A percentile compares a stretch with the other conserved stretches of the same genome.
Conservation (phyloP, 495 filamentous ascomycete genomes). For the Chaetomium fimeti region DNA sequence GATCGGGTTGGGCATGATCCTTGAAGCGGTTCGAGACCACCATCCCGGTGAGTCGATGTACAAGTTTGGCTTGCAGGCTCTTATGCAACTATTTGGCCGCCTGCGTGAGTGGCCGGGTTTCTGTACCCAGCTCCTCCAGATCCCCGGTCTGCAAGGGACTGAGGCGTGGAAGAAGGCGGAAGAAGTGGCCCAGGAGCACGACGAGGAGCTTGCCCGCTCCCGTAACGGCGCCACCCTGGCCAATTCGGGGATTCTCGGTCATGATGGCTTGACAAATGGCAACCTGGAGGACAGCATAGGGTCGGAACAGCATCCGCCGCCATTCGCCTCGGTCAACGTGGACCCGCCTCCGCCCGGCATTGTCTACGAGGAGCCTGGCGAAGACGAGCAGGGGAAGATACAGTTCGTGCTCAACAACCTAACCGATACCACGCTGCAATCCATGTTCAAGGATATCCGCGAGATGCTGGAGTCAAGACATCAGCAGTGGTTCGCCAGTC, state of each 20-base stretch:
- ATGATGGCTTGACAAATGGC: conserved; percentile 58
- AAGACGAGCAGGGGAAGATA: conserved; percentile 85
- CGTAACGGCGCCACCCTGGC: conserved; percentile 44
- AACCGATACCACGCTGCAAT: conserved; percentile 78
- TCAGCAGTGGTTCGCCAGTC: conserved; percentile 93
- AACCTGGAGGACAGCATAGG: conserved; percentile 57
- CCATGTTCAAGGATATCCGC: conserved; percentile 75
- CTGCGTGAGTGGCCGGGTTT: conserved; percentile 92
- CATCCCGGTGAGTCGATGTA: conserved; percentile 84
- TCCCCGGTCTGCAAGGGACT: conserved; percentile 77
- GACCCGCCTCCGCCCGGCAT: conserved; percentile 60
- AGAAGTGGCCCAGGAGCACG: conserved; percentile 69
- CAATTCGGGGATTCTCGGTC: conserved; percentile 18
- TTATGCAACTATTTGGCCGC: conserved; percentile 77
- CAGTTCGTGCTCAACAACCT: conserved; percentile 96
- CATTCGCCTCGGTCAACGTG: conserved; percentile 72
- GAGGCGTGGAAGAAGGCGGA: conserved; percentile 79
- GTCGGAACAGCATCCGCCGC: conserved; percentile 53
- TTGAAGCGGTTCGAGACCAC: conserved; percentile 87
- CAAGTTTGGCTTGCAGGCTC: conserved; percentile 96
- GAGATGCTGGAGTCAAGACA: conserved; percentile 75
- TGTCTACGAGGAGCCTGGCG: conserved; percentile 75
- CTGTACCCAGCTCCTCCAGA: conserved; percentile 74
- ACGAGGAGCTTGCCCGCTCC: conserved; percentile 46
- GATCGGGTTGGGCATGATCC: conserved; percentile 90